A percentile compares a stretch with the other conserved stretches of the same genome.
Evolutionary conservation across 306 rosid genomes (phyloP).

Genomic region (Prinsepia uniflora): DNA sequence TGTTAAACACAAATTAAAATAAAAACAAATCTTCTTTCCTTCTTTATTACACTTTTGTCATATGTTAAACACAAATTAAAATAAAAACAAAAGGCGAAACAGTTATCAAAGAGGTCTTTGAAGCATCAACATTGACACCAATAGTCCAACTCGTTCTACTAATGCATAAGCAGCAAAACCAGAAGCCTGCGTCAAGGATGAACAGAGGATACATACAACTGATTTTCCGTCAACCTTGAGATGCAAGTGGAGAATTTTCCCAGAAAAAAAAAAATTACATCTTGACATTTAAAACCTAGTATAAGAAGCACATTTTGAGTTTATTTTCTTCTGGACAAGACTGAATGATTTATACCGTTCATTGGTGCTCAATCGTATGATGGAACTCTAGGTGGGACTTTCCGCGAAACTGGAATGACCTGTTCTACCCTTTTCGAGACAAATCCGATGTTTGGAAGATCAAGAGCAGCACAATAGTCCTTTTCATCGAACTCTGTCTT

Average conservation of each 20-base stretch:
- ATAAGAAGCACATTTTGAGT: not conserved
- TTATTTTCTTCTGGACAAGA: not conserved
- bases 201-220: not conserved
- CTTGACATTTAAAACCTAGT: not conserved
- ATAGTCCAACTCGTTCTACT: no score
- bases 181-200: not conserved
- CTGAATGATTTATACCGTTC: not conserved
- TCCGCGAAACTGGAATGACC: constrained; percentile 39
- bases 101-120: no score
- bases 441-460: constrained; percentile 63
- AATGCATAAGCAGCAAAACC: not conserved
- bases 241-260: not conserved
- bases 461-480: constrained; percentile 51
- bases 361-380: not conserved
- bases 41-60: no score
- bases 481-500: constrained; percentile 43
- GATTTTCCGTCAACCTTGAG: not conserved
- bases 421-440: constrained; percentile 46
- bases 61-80: no score
- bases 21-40: no score
- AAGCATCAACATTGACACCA: no score
- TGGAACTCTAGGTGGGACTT: constrained; percentile 19
- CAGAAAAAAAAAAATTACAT: no score
- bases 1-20: no score
- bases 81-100: no score